A percentile compares a stretch with the other conserved stretches of the same genome.
phyloP scores from a whole-genome alignment of 192 early-diverging fungal genomes.

The Coemansia sp. region DNA sequence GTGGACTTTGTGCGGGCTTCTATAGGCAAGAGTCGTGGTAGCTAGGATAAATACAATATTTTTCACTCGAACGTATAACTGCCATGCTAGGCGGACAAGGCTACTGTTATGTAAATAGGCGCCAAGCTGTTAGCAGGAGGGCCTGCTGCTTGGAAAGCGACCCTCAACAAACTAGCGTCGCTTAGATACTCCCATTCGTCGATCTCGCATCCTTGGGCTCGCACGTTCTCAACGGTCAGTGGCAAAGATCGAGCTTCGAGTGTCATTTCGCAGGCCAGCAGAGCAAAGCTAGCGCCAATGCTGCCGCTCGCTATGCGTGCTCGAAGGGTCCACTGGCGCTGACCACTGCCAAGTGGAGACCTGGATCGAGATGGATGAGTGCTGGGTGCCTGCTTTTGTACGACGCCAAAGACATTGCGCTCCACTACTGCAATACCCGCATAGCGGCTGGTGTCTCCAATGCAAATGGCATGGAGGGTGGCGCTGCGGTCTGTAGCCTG shows the following conservation, averaged over 20 bases:
- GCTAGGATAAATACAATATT: background rate
- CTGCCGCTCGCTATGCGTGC: conserved; percentile 10
- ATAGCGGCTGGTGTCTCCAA: conserved; percentile 32
- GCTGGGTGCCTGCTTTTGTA: conserved; percentile 6
- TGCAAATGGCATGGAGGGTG: conserved; percentile 26
- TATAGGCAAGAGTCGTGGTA: background rate
- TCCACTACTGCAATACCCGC: conserved; percentile 14
- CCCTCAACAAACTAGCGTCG: conserved; percentile 3
- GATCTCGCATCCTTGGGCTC: conserved; percentile 11
- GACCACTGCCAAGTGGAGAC: background rate
- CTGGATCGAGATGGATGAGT: background rate
- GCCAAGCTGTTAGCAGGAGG: background rate
- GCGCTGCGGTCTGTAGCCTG: conserved; percentile 19
- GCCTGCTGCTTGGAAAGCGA: background rate
- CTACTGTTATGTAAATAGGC: background rate
- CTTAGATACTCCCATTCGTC: conserved; percentile 9
- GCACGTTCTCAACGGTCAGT: conserved; percentile 10
- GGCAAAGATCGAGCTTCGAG: background rate
- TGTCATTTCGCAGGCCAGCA: conserved; percentile 11
- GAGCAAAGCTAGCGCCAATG: conserved; percentile 7
- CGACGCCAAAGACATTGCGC: conserved; percentile 26
- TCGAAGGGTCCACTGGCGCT: conserved; percentile 27
- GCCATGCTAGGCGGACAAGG: background rate
- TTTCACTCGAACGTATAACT: background rate
- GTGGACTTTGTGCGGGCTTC: background rate